Evolutionary conservation across 148 eudicot species (phyloP).

Genomic region (Diospyros kaki): DNA sequence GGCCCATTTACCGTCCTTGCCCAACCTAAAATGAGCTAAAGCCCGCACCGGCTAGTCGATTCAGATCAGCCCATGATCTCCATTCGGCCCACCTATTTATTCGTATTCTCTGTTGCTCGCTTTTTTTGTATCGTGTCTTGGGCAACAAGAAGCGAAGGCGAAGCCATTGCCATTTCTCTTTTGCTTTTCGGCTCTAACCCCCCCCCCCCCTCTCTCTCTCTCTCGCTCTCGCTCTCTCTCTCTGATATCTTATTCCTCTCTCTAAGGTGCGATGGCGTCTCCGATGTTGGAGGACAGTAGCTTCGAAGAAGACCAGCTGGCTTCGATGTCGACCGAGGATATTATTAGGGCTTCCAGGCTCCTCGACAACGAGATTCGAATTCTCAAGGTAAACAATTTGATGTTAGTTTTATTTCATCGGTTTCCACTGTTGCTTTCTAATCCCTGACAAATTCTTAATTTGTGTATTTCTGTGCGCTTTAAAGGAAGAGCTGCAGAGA

Average conservation of each 20-base stretch:
- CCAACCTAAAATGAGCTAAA: too few relatives aligned
- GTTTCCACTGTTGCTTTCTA: not conserved
- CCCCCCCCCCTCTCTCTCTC: too few relatives aligned
- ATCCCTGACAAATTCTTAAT: not conserved
- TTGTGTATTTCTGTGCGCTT: not conserved
- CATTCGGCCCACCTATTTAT: not conserved
- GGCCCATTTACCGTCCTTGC: too few relatives aligned
- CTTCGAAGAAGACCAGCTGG: conserved; percentile 68
- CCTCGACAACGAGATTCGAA: conserved; percentile 85
- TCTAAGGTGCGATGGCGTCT: conserved; percentile 46
- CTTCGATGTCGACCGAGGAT: conserved; percentile 79
- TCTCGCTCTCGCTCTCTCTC: conserved; percentile 1
- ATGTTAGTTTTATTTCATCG: not conserved
- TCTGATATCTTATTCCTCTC: not conserved
- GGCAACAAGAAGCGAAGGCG: not conserved
- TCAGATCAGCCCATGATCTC: too few relatives aligned
- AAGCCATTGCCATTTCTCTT: not conserved
- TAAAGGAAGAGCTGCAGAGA: conserved; percentile 79
- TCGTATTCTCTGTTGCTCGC: not conserved
- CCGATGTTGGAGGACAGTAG: conserved; percentile 74
- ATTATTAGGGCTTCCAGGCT: conserved; percentile 70
- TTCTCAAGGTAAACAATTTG: conserved; percentile 42
- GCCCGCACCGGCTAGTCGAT: too few relatives aligned
- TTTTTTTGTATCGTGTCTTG: not conserved
- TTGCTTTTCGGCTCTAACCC: not conserved